Percentiles rank a stretch among this genome's conserved stretches.
These are phyloP conservation scores for Pulveroboletus ravenelii DNA, from an alignment of 768 basidiomycete species.

Conservation along the genomic window DNA sequence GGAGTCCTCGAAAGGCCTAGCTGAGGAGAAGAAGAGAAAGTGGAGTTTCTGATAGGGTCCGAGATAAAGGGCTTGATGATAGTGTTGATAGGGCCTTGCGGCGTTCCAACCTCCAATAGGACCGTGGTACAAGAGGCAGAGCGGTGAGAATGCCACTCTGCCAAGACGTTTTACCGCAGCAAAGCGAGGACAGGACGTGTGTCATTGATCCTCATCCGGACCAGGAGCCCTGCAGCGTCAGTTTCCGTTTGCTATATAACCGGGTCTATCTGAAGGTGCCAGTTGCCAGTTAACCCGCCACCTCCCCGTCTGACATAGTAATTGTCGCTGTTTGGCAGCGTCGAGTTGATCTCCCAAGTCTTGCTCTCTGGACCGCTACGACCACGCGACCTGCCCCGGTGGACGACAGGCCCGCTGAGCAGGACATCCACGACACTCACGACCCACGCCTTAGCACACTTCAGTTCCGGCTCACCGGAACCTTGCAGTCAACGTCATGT, in stretches of 20 bases:
- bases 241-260: constrained; percentile 6
- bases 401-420: not conserved
- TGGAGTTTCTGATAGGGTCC: not conserved
- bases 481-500: constrained; percentile 33
- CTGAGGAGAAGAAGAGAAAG: not conserved
- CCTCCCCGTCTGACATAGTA: constrained; percentile 13
- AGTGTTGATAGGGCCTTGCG: not conserved
- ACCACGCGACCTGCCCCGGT: constrained; percentile 3
- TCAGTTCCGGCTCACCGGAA: not conserved
- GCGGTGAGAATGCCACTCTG: constrained; percentile 1
- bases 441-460: no score
- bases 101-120: not conserved
- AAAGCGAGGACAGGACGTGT: constrained; percentile 13
- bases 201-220: not conserved
- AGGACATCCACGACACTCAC: constrained; percentile 3
- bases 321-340: constrained; percentile 5
- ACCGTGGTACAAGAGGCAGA: not conserved
- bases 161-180: constrained; percentile 11
- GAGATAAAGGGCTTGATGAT: not conserved
- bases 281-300: not conserved
- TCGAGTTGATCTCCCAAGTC: not conserved
- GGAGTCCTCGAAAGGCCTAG: not conserved
- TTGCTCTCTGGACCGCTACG: not conserved
- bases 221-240: not conserved
- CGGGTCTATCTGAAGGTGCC: no score